Percentiles rank a stretch among this genome's conserved stretches.
Conservation (phyloP, 352 stramenopile species). For the Globisporangium yorkense region DNA sequence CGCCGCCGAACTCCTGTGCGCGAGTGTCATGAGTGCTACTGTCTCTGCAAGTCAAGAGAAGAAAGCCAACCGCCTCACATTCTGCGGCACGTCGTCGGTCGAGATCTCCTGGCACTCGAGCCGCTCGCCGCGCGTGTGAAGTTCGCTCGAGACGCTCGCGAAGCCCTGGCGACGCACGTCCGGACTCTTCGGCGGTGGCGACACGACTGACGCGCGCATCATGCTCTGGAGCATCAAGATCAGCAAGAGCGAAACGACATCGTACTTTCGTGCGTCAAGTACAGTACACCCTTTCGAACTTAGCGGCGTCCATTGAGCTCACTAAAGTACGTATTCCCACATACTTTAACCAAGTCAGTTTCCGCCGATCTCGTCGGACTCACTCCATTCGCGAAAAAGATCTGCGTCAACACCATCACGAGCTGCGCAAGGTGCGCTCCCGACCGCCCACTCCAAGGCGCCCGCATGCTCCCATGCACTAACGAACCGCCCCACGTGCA, state of each 20-base stretch:
- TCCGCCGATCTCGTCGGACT: neutral
- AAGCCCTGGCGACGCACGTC: slow-evolving; percentile 7
- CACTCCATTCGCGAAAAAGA: neutral
- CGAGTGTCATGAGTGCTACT: neutral
- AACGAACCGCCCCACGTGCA: no score
- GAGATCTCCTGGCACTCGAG: slow-evolving; percentile 6
- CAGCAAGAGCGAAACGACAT: neutral
- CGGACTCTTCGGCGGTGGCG: neutral
- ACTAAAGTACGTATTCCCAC: neutral
- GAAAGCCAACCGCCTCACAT: neutral
- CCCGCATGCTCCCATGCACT: no score
- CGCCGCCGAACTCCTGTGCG: slow-evolving; percentile 61
- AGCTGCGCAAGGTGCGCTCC: neutral
- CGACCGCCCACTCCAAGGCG: no score
- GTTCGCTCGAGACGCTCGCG: slow-evolving; percentile 5
- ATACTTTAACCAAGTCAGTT: neutral
- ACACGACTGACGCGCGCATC: neutral
- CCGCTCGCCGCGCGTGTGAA: slow-evolving; percentile 3
- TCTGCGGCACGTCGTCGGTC: slow-evolving; percentile 4
- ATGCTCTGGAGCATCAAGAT: neutral
- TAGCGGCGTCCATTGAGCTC: neutral
- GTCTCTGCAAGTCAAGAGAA: neutral
- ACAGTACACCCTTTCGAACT: no score
- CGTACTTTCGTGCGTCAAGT: no score
- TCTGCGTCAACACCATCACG: neutral